These are phyloP conservation scores for Phlyctochytrium planicorne DNA, from an alignment of 192 early-diverging fungal genomes.

Conservation along the genomic window DNA sequence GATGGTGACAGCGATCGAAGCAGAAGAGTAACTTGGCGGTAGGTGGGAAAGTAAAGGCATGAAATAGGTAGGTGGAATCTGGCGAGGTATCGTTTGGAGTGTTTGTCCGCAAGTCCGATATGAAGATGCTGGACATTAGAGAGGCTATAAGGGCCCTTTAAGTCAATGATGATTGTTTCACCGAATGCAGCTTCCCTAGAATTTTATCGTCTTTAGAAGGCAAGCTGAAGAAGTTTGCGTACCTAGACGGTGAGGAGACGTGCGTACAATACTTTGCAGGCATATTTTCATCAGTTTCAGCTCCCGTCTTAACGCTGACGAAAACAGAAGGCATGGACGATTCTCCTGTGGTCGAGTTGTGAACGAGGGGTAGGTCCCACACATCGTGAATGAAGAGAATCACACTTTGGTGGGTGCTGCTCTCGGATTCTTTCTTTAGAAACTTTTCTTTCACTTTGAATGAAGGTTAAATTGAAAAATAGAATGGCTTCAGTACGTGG, in stretches of 20 bases:
- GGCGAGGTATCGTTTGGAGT: constrained; percentile 19
- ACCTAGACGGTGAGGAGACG: constrained; percentile 5
- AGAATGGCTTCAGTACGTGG: no score
- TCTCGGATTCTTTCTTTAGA: background rate
- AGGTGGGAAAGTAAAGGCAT: constrained; percentile 10
- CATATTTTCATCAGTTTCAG: constrained; percentile 13
- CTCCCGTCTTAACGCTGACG: constrained; percentile 17
- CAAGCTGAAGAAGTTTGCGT: background rate
- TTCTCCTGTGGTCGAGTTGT: background rate
- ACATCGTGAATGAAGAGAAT: constrained; percentile 15
- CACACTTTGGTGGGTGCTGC: constrained; percentile 9
- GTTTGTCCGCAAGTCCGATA: constrained; percentile 17
- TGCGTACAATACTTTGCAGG: constrained; percentile 18
- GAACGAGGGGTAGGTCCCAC: constrained; percentile 18
- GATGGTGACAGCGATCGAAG: constrained; percentile 15
- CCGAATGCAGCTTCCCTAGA: constrained; percentile 13
- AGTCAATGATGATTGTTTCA: constrained; percentile 12
- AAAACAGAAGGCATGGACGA: constrained; percentile 8
- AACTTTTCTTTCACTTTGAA: background rate
- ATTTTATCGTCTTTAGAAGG: background rate
- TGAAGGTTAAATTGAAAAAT: no score
- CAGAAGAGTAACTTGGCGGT: constrained; percentile 20
- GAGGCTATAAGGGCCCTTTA: constrained; percentile 5
- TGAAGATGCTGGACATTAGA: constrained; percentile 7
- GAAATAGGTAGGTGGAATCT: constrained; percentile 23